Evolutionary conservation across 1,284 basidiomycete species (phyloP).

Genomic region (Tilletia horrida): DNA sequence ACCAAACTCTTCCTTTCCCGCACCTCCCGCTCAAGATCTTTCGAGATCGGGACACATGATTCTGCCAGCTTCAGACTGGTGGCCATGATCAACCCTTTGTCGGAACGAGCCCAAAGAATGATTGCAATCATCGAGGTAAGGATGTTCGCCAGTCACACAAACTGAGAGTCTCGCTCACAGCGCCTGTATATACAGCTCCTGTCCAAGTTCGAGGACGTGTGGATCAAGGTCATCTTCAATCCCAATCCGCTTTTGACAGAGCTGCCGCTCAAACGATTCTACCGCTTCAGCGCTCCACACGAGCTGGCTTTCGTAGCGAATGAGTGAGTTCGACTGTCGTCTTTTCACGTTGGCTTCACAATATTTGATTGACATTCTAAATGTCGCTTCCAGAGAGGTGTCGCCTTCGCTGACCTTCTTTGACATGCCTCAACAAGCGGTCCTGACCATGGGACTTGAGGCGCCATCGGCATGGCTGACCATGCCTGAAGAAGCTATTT

Average conservation of each 20-base stretch:
- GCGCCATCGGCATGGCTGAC: slow-evolving; percentile 87
- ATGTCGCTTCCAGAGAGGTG: slow-evolving; percentile 58
- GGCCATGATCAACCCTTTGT: slow-evolving; percentile 78
- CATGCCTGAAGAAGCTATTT: slow-evolving; percentile 77
- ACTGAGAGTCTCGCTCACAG: background rate
- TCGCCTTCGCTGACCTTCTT: slow-evolving; percentile 32
- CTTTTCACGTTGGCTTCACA: no score
- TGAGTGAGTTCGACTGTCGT: slow-evolving; percentile 54
- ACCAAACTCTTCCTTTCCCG: background rate
- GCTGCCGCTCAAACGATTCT: slow-evolving; percentile 89
- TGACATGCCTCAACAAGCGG: slow-evolving; percentile 62
- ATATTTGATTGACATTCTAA: slow-evolving; percentile 7
- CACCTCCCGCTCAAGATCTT: slow-evolving; percentile 9
- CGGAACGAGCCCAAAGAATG: slow-evolving; percentile 79
- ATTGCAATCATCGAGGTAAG: slow-evolving; percentile 60
- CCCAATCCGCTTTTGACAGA: slow-evolving; percentile 57
- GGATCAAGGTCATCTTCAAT: slow-evolving; percentile 45
- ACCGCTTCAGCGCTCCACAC: slow-evolving; percentile 71
- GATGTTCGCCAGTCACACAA: background rate
- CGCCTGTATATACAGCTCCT: slow-evolving; percentile 25
- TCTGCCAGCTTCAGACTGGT: slow-evolving; percentile 71
- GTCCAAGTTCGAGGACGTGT: slow-evolving; percentile 31
- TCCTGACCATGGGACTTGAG: slow-evolving; percentile 88
- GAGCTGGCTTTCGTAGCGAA: slow-evolving; percentile 66
- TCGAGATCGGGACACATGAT: slow-evolving; percentile 67